Percentiles rank a stretch among this genome's conserved stretches.
These are phyloP conservation scores for Gynochthodes officinalis DNA, from an alignment of 257 asterid species.

Conservation along the genomic window DNA sequence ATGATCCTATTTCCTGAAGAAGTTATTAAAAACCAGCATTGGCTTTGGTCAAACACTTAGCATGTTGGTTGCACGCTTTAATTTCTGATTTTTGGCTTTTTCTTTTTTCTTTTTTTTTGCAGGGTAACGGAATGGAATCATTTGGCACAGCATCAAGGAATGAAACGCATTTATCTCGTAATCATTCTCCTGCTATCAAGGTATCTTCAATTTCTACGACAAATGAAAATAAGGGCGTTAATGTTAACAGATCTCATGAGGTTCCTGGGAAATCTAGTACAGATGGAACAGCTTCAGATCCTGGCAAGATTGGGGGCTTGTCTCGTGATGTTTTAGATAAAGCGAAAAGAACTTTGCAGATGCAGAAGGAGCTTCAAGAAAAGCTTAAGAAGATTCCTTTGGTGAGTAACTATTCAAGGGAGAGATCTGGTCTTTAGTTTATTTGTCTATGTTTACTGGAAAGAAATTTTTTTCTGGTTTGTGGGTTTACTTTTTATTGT, in stretches of 20 bases:
- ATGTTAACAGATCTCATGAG: slow-evolving; percentile 96
- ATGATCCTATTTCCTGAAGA: background rate
- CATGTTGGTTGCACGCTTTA: background rate
- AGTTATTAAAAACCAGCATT: background rate
- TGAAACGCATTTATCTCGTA: slow-evolving; percentile 35
- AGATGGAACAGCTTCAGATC: slow-evolving; percentile 80
- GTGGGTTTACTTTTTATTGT: no score
- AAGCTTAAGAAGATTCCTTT: slow-evolving; percentile 70
- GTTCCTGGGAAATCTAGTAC: slow-evolving; percentile 99
- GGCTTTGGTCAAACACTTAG: background rate
- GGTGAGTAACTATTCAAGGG: slow-evolving; percentile 44
- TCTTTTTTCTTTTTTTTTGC: no score
- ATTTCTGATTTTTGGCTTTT: slow-evolving; percentile 1
- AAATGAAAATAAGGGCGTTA: slow-evolving; percentile 99
- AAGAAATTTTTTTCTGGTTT: no score
- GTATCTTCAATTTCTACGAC: slow-evolving; percentile 91
- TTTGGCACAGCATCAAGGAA: slow-evolving; percentile 37
- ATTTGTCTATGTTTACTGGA: background rate
- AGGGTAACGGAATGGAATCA: slow-evolving; percentile 63
- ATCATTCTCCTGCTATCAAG: slow-evolving; percentile 68
- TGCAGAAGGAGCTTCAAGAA: slow-evolving; percentile 70
- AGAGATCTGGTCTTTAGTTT: background rate
- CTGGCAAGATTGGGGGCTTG: slow-evolving; percentile 66
- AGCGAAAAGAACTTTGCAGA: slow-evolving; percentile 80
- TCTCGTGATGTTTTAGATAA: slow-evolving; percentile 87